Base-by-base conservation (phyloP, 225 moss, liverwort and hornwort species). In the Ulota crispa region DNA sequence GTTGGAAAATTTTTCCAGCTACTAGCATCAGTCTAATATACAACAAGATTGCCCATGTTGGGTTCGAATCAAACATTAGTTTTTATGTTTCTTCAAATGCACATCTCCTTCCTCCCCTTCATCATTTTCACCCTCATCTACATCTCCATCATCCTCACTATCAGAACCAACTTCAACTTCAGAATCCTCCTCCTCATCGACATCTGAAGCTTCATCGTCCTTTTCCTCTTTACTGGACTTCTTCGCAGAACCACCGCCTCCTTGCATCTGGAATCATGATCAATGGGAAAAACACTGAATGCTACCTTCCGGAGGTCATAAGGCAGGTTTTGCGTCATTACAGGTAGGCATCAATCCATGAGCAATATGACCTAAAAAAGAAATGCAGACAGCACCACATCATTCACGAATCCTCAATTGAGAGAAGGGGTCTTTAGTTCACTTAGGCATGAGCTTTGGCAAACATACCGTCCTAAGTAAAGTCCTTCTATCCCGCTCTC, bases 401-500 rank as follows among this genome's bases (percentile, higher is more conserved):
- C 47, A 28, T 73, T 65, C 64, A 8, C n/a, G 10, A 79, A 50
- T 26, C 57, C 52, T 50, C 24, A 50, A 23, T 26, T 70, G 61
- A 75, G 59, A 60, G 39, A 66, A 76, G 28, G 5, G 28, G 10
- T 50, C 57, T 57, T 21, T 19, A 3, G 68, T 67, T 72, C 71
- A 57, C 41, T 72, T 32, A 77, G 21, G 45, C 42, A 64, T 7
- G 76, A 34, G 73, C 59, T 54, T 39, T 39, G 39, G 8, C 28
- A 36, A 79, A 73, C 91, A 64, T 83, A 91, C 91, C 76, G 86
- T 87, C 72, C 88, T 81, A 47, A 89, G 68, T 55, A 91, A 37
- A 64, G 88, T 91, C 78, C 91, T 83, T 64, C 88, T 83, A 72
- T 91, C 91, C 81, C 88, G 83, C 76, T 91, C 91, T 74, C 91